Evolutionary conservation across 371 early-diverging fungal genomes (phyloP).

Genomic region (Mortierella sp.): DNA sequence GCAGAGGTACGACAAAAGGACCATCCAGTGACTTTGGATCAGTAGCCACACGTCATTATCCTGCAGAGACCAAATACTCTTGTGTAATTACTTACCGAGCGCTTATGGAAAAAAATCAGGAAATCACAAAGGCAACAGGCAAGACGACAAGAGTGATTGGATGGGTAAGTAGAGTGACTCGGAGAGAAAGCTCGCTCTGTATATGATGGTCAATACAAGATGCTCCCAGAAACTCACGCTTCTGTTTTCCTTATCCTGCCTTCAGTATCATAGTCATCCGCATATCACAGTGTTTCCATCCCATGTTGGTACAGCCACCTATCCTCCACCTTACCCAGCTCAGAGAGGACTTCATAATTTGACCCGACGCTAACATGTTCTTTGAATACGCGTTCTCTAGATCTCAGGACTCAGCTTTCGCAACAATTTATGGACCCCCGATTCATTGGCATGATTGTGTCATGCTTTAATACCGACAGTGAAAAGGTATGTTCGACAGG

Average conservation of each 20-base stretch:
- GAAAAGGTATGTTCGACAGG: conserved; percentile 59
- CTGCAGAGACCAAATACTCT: background rate
- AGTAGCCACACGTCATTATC: background rate
- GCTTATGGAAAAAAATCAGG: conserved; percentile 35
- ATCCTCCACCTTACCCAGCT: background rate
- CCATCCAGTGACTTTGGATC: background rate
- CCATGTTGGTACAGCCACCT: conserved; percentile 63
- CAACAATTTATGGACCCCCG: conserved; percentile 74
- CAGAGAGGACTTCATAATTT: background rate
- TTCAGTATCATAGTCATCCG: conserved; percentile 75
- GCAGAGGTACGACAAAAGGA: conserved; percentile 59
- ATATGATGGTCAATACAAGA: background rate
- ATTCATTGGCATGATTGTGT: conserved; percentile 78
- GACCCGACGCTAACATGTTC: background rate
- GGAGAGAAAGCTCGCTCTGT: background rate
- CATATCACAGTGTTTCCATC: conserved; percentile 82
- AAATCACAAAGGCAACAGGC: conserved; percentile 56
- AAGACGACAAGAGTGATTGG: conserved; percentile 70
- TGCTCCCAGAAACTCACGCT: background rate
- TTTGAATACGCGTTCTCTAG: conserved; percentile 36
- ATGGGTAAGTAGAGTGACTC: conserved; percentile 63
- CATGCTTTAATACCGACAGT: conserved; percentile 69
- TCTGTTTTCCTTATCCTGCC: background rate
- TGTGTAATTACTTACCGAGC: background rate
- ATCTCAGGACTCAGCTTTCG: conserved; percentile 72